Conservation (phyloP, 306 rosid species). For the Quercus dentata region DNA sequence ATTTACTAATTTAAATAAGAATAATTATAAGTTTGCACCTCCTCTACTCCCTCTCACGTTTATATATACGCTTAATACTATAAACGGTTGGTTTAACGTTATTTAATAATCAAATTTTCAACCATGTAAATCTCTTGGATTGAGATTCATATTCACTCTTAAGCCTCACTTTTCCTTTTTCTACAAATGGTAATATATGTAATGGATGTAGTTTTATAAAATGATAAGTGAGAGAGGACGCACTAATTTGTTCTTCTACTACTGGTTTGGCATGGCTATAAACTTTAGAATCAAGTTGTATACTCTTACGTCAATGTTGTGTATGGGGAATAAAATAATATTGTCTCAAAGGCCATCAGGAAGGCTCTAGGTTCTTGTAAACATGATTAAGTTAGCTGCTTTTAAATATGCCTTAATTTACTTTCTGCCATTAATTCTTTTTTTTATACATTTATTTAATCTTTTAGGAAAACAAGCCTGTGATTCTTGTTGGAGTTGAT, state of each 20-base stretch:
- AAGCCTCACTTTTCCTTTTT: no score
- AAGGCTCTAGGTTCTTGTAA: background rate
- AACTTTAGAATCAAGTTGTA: background rate
- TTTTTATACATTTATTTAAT: constrained; percentile 18
- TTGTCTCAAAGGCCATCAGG: background rate
- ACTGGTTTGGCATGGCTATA: background rate
- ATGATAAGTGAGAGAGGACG: no score
- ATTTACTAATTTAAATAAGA: background rate
- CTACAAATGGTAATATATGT: no score
- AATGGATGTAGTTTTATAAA: no score
- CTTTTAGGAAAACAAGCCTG: constrained; percentile 51
- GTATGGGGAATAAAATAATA: background rate
- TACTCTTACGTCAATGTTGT: background rate
- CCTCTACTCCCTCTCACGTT: background rate
- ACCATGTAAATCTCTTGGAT: background rate
- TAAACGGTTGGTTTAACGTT: background rate
- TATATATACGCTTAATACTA: background rate
- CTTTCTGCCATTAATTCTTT: constrained; percentile 5
- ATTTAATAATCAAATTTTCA: background rate
- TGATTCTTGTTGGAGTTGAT: constrained; percentile 38
- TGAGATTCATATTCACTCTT: background rate
- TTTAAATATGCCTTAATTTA: background rate
- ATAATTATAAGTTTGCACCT: background rate
- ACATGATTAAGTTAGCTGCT: background rate
- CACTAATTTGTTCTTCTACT: background rate